A percentile compares a stretch with the other conserved stretches of the same genome.
phyloP scores from a whole-genome alignment of 2,329 filamentous ascomycete genomes.

The Alternaria solani region DNA sequence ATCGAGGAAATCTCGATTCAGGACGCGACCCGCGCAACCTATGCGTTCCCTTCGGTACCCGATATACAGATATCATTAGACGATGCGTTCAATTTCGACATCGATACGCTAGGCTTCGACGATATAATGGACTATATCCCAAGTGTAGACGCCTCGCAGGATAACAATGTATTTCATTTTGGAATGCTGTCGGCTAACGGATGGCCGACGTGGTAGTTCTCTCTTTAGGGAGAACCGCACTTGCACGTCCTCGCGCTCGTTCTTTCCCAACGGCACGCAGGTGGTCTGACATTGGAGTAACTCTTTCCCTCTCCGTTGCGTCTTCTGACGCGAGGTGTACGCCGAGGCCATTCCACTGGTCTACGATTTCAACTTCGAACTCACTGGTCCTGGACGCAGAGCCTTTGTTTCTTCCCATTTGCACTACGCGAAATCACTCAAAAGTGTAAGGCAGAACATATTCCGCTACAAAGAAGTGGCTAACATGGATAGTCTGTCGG shows the following conservation, averaged over 20 bases:
- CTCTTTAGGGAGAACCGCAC: neutral
- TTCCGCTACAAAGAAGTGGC: neutral
- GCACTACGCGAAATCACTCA: neutral
- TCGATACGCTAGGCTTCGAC: constrained; percentile 38
- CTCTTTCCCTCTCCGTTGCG: neutral
- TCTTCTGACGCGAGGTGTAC: neutral
- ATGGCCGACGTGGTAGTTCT: neutral
- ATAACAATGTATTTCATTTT: constrained; percentile 37
- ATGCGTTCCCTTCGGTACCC: constrained; percentile 4
- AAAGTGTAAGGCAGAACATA: neutral
- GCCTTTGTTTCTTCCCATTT: neutral
- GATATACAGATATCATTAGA: constrained; percentile 21
- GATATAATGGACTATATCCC: constrained; percentile 38
- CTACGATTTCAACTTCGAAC: neutral
- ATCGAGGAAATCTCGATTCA: constrained; percentile 19
- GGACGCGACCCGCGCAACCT: constrained; percentile 7
- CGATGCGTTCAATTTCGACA: constrained; percentile 33
- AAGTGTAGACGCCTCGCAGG: constrained; percentile 25
- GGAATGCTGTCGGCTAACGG: constrained; percentile 7
- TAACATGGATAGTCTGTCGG: neutral
- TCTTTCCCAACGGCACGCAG: neutral
- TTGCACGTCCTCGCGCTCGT: neutral
- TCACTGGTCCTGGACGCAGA: neutral
- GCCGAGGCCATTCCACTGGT: neutral
- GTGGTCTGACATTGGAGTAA: neutral